A percentile compares a stretch with the other conserved stretches of the same genome.
Evolutionary conservation across 306 rosid species (phyloP).

Genomic region (Vigna reflexopilosa): DNA sequence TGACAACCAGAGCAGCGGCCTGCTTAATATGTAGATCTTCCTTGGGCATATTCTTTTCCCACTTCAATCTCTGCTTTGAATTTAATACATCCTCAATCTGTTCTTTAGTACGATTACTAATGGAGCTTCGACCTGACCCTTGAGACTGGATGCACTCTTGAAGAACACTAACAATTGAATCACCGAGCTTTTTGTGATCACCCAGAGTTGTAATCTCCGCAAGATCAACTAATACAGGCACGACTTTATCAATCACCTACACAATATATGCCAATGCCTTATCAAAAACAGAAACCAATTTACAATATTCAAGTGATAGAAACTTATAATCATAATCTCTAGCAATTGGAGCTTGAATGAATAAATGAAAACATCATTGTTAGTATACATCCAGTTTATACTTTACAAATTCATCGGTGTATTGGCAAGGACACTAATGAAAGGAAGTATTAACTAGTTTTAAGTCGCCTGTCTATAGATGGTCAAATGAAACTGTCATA

Average conservation of each 20-base stretch:
- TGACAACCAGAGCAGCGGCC: slow-evolving; percentile 96
- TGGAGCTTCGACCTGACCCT: slow-evolving; percentile 73
- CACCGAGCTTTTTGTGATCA: slow-evolving; percentile 93
- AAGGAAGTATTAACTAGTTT: slow-evolving; percentile 28
- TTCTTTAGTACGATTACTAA: slow-evolving; percentile 70
- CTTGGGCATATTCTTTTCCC: slow-evolving; percentile 98
- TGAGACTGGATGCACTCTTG: slow-evolving; percentile 87
- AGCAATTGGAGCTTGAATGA: slow-evolving; percentile 17
- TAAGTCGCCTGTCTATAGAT: background rate
- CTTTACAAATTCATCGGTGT: background rate
- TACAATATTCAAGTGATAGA: slow-evolving; percentile 24
- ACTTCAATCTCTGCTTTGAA: slow-evolving; percentile 79
- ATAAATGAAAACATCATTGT: slow-evolving; percentile 17
- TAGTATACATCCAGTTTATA: slow-evolving; percentile 15
- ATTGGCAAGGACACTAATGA: slow-evolving; percentile 6
- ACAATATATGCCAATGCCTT: slow-evolving; percentile 38
- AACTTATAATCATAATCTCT: slow-evolving; percentile 7
- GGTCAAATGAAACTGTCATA: slow-evolving; percentile 15
- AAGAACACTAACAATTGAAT: slow-evolving; percentile 80
- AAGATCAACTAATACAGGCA: slow-evolving; percentile 89
- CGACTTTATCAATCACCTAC: slow-evolving; percentile 93
- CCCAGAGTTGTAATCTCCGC: slow-evolving; percentile 89
- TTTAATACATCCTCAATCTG: slow-evolving; percentile 83
- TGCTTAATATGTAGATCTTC: slow-evolving; percentile 98
- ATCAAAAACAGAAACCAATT: slow-evolving; percentile 21